Evolutionary conservation across 768 basidiomycete genomes (phyloP).

Genomic region (Jaapia argillacea): DNA sequence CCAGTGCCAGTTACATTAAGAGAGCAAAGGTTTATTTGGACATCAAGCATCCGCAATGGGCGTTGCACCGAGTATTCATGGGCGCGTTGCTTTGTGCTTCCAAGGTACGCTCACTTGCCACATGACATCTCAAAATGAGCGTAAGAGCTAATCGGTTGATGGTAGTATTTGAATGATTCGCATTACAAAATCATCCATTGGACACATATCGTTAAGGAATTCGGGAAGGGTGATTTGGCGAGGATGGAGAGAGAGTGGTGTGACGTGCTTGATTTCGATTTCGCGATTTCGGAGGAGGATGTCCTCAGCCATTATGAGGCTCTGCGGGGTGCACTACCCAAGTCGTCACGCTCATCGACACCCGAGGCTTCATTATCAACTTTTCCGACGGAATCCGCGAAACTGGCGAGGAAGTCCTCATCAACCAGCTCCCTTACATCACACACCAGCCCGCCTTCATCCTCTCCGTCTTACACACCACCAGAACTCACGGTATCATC

Average conservation of each 20-base stretch:
- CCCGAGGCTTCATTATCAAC: too few species aligned
- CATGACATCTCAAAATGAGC: too few species aligned
- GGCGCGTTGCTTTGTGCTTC: slow-evolving; percentile 83
- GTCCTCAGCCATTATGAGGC: slow-evolving; percentile 36
- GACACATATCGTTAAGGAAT: slow-evolving; percentile 77
- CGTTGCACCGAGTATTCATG: slow-evolving; percentile 83
- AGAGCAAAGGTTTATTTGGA: slow-evolving; percentile 71
- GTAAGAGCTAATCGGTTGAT: too few species aligned
- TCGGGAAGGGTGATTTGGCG: slow-evolving; percentile 72
- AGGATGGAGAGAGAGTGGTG: slow-evolving; percentile 78
- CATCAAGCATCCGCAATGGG: slow-evolving; percentile 78
- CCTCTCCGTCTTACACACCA: too few species aligned
- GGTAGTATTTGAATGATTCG: slow-evolving; percentile 83
- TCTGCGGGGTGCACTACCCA: slow-evolving; percentile 20
- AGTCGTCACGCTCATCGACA: too few species aligned
- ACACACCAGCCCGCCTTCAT: too few species aligned
- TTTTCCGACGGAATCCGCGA: too few species aligned
- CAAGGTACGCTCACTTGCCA: slow-evolving; percentile 44
- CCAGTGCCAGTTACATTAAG: slow-evolving; percentile 67
- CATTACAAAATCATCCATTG: slow-evolving; percentile 88
- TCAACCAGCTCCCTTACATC: too few species aligned
- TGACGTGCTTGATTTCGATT: slow-evolving; percentile 70
- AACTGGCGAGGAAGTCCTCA: too few species aligned
- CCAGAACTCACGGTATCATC: too few species aligned
- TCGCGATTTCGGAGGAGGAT: slow-evolving; percentile 54